A percentile compares a stretch with the other conserved stretches of the same genome.
phyloP scores from a whole-genome alignment of 371 early-diverging fungal genomes.

The Mortierella sp. region DNA sequence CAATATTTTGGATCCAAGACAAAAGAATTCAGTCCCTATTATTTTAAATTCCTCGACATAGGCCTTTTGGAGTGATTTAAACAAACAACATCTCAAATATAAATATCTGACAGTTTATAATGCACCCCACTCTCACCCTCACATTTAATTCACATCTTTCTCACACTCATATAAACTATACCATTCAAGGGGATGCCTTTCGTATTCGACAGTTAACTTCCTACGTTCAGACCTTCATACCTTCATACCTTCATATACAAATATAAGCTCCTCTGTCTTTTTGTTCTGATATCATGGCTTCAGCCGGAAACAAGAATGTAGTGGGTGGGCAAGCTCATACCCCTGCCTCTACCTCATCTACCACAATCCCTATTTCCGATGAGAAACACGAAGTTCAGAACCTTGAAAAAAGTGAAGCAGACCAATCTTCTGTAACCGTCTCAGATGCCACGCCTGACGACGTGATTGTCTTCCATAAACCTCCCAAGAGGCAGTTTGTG shows the following conservation, averaged over 20 bases:
- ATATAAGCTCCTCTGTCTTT: neutral
- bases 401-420: neutral
- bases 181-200: neutral
- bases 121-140: neutral
- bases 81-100: no score
- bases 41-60: neutral
- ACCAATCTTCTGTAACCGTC: neutral
- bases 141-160: neutral
- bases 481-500: slow-evolving; percentile 39
- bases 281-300: neutral
- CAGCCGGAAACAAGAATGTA: neutral
- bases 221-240: neutral
- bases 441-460: slow-evolving; percentile 2
- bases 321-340: neutral
- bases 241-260: neutral
- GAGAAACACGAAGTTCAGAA: neutral
- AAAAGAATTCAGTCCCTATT: neutral
- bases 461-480: slow-evolving; percentile 41
- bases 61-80: neutral
- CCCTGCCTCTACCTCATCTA: neutral
- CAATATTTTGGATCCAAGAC: neutral
- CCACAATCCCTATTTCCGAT: neutral
- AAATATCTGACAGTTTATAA: neutral
- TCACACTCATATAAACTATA: no score
- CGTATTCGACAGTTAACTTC: neutral